These are phyloP conservation scores for Pelargonium citronellum DNA, from an alignment of 441 rosid species.

Conservation along the genomic window DNA sequence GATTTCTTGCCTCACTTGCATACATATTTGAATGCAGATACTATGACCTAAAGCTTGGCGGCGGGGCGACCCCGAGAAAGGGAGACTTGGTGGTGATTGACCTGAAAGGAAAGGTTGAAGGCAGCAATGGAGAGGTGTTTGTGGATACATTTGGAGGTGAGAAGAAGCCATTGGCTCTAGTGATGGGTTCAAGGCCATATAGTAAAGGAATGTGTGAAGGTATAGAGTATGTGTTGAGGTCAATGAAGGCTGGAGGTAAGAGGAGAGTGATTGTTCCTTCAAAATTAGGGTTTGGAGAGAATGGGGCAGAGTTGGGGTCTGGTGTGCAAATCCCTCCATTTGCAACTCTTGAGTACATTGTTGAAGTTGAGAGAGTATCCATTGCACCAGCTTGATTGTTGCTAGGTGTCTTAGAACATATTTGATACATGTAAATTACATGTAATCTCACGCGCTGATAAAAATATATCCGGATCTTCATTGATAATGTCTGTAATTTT, in stretches of 20 bases:
- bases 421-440: too few species aligned
- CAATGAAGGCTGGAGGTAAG: slow-evolving; percentile 79
- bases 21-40: slow-evolving; percentile 39
- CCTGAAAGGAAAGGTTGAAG: slow-evolving; percentile 55
- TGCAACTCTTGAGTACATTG: slow-evolving; percentile 58
- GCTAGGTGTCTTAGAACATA: too few species aligned
- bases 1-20: too few species aligned
- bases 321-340: slow-evolving; percentile 57
- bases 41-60: slow-evolving; percentile 63
- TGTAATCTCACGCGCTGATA: too few species aligned
- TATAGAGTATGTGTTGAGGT: slow-evolving; percentile 51
- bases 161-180: slow-evolving; percentile 58
- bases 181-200: slow-evolving; percentile 83
- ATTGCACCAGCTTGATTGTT: slow-evolving; percentile 64
- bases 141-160: slow-evolving; percentile 55
- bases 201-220: slow-evolving; percentile 85
- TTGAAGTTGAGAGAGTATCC: slow-evolving; percentile 73
- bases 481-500: too few species aligned
- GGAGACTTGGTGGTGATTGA: slow-evolving; percentile 79
- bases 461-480: too few species aligned
- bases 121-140: slow-evolving; percentile 44
- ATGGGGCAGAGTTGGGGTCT: slow-evolving; percentile 59
- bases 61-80: slow-evolving; percentile 58
- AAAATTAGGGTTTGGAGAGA: slow-evolving; percentile 57
- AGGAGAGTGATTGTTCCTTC: slow-evolving; percentile 75